Percentiles rank a stretch among this genome's conserved stretches.
These are phyloP conservation scores for Phytopythium montanum DNA, from an alignment of 352 stramenopile genomes.

Conservation along the genomic window DNA sequence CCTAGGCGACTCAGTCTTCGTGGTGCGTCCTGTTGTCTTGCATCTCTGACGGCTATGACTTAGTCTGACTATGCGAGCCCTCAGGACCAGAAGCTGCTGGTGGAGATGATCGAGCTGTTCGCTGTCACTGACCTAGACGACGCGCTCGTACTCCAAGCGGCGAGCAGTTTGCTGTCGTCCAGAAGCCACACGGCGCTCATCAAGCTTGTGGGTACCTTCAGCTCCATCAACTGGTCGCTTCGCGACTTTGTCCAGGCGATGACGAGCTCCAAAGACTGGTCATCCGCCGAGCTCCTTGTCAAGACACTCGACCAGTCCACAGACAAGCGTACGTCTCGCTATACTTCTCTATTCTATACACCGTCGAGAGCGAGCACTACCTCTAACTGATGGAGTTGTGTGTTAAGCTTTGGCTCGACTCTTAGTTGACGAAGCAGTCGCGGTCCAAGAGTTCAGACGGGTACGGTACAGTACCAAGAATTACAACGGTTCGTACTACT, in stretches of 20 bases:
- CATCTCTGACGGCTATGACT: not conserved
- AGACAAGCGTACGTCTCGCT: constrained; percentile 10
- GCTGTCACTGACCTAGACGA: constrained; percentile 19
- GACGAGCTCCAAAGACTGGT: constrained; percentile 55
- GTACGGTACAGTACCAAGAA: too few relatives aligned
- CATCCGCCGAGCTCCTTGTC: constrained; percentile 44
- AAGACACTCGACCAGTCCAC: constrained; percentile 29
- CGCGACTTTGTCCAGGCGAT: constrained; percentile 35
- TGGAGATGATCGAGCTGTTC: constrained; percentile 59
- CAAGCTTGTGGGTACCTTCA: constrained; percentile 36
- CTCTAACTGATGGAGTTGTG: not conserved
- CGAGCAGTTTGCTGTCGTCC: constrained; percentile 18
- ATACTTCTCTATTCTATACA: not conserved
- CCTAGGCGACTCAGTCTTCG: constrained; percentile 13
- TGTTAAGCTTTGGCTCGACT: constrained; percentile 29
- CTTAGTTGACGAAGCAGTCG: constrained; percentile 56
- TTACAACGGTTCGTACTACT: too few relatives aligned
- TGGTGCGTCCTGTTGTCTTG: constrained; percentile 11
- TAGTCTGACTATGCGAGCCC: not conserved
- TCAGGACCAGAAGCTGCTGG: constrained; percentile 53
- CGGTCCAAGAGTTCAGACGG: constrained; percentile 53
- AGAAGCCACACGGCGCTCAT: constrained; percentile 55
- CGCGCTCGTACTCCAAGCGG: constrained; percentile 14
- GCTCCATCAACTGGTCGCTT: constrained; percentile 34
- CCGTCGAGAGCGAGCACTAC: not conserved